Evolutionary conservation across 1,284 basidiomycete species (phyloP).

Genomic region (Fistulinella staudtii): DNA sequence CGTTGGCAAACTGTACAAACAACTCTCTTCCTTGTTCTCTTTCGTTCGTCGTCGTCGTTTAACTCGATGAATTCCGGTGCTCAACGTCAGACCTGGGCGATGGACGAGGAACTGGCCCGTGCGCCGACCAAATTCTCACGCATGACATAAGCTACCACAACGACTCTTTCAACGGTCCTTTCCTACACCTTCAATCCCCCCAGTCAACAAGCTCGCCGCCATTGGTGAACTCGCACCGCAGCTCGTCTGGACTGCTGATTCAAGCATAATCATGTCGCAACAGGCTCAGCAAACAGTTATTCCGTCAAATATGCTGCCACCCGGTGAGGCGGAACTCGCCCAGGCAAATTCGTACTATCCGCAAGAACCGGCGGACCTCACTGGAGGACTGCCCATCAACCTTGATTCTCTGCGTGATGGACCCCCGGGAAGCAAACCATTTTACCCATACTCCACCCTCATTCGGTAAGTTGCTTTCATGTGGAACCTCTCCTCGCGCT

Average conservation of each 20-base stretch:
- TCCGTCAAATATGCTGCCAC: conserved; percentile 40
- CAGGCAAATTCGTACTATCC: conserved; percentile 64
- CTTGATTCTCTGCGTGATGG: conserved; percentile 79
- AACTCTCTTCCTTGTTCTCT: conserved; percentile 30
- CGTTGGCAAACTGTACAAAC: conserved; percentile 47
- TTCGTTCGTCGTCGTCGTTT: conserved; percentile 20
- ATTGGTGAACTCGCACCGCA: conserved; percentile 8
- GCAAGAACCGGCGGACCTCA: conserved; percentile 66
- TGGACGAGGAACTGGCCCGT: conserved; percentile 33
- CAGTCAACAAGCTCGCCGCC: conserved; percentile 28
- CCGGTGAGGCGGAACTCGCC: conserved; percentile 44
- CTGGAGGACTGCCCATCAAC: conserved; percentile 76
- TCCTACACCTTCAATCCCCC: conserved; percentile 29
- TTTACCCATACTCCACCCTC: conserved; percentile 82
- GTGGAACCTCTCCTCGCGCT: background rate
- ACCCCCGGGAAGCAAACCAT: conserved; percentile 78
- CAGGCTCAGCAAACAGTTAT: conserved; percentile 41
- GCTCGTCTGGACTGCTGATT: conserved; percentile 7
- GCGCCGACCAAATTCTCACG: conserved; percentile 37
- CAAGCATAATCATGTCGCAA: conserved; percentile 33
- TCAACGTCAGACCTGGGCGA: conserved; percentile 20
- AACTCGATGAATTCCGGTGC: conserved; percentile 16
- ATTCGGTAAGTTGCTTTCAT: conserved; percentile 56
- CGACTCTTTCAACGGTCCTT: conserved; percentile 31
- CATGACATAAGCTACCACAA: conserved; percentile 40